phyloP scores from a whole-genome alignment of 345 rosid species.

The Dimocarpus longan region DNA sequence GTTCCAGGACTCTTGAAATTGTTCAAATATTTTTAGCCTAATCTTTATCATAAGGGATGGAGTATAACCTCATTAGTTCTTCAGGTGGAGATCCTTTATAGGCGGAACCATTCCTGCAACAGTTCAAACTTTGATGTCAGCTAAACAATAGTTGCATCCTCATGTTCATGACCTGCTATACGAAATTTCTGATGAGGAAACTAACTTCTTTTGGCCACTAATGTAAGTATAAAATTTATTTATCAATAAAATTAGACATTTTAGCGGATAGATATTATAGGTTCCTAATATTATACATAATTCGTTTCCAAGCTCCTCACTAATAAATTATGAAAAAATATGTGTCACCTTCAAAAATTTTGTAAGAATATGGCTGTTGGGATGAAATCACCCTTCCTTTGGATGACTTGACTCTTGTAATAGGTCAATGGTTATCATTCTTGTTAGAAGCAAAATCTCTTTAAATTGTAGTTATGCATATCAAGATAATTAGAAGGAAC shows the following conservation, averaged over 20 bases:
- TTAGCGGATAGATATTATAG: not conserved
- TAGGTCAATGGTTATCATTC: constrained; percentile 2
- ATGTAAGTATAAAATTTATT: not conserved
- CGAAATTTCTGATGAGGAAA: not conserved
- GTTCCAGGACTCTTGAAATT: not conserved
- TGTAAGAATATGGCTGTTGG: not conserved
- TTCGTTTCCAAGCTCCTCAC: not conserved
- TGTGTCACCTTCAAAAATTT: not conserved
- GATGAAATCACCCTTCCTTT: not conserved
- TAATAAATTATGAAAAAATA: not conserved
- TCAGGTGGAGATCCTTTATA: constrained; percentile 50
- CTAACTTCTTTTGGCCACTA: not conserved
- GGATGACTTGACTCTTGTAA: not conserved
- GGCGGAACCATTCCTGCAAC: constrained; percentile 44
- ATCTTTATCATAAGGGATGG: not conserved
- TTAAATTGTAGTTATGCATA: not conserved
- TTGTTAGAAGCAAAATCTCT: not conserved
- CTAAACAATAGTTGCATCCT: not conserved
- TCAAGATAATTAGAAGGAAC: constrained; percentile 3
- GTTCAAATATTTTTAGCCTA: not conserved
- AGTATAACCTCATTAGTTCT: constrained; percentile 74
- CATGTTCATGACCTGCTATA: not conserved
- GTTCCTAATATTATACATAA: not conserved
- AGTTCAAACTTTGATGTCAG: constrained; percentile 24
- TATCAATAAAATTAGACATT: not conserved